Evolutionary conservation across 2,329 filamentous ascomycete species (phyloP).

Genomic region (Claviceps fusiformis): DNA sequence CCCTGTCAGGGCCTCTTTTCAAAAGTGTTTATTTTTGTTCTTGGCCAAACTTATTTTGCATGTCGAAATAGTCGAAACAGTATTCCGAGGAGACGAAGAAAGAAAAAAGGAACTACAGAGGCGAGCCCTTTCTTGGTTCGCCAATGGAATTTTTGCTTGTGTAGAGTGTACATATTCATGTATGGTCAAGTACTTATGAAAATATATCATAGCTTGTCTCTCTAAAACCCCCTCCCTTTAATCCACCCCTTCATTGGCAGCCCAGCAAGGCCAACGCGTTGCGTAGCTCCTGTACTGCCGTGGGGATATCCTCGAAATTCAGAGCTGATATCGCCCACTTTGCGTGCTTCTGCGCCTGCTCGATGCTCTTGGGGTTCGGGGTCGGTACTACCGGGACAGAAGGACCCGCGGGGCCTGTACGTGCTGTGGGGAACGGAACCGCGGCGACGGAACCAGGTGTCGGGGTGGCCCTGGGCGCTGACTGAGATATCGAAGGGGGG

Average conservation of each 20-base stretch:
- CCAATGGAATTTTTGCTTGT: too few species aligned
- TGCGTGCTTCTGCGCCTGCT: slow-evolving; percentile 83
- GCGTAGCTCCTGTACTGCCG: slow-evolving; percentile 72
- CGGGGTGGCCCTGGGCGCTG: not conserved
- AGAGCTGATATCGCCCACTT: slow-evolving; percentile 94
- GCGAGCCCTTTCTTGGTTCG: too few species aligned
- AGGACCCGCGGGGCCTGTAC: slow-evolving; percentile 1
- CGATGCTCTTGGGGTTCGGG: slow-evolving; percentile 43
- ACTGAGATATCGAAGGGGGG: slow-evolving; percentile 1
- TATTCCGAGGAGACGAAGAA: too few species aligned
- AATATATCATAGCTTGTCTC: too few species aligned
- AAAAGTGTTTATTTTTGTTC: too few species aligned
- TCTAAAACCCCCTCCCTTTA: not conserved
- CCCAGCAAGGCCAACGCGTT: slow-evolving; percentile 61
- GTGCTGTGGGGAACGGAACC: slow-evolving; percentile 7
- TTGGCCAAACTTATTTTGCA: too few species aligned
- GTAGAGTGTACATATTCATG: not conserved
- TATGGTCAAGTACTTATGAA: not conserved
- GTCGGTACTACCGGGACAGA: slow-evolving; percentile 5
- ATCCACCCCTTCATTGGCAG: slow-evolving; percentile 23
- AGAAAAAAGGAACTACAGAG: too few species aligned
- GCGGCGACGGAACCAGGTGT: not conserved
- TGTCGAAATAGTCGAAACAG: too few species aligned
- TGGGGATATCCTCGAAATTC: slow-evolving; percentile 90
- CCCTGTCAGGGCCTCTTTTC: too few species aligned